phyloP scores from a whole-genome alignment of 2,329 filamentous ascomycete genomes.

The Herpotrichia juniperi region DNA sequence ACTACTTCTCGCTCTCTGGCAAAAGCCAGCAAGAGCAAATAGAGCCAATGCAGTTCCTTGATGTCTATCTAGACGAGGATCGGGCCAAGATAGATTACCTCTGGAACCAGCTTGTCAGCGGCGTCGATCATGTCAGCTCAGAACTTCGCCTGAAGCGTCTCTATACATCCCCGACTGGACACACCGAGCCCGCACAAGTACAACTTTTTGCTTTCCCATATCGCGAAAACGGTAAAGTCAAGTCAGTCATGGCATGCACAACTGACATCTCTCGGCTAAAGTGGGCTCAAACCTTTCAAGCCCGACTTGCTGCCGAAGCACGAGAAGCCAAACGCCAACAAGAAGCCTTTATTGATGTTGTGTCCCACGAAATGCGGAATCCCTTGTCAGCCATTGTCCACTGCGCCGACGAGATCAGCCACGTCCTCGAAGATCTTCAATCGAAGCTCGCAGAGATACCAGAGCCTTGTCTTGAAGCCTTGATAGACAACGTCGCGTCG shows the following conservation, averaged over 20 bases:
- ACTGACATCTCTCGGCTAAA: constrained; percentile 48
- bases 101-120: constrained; percentile 31
- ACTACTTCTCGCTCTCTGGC: constrained; percentile 39
- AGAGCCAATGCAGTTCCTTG: constrained; percentile 24
- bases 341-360: constrained; percentile 48
- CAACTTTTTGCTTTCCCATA: constrained; percentile 44
- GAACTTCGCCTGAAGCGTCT: constrained; percentile 38
- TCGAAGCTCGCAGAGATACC: constrained; percentile 28
- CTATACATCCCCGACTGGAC: constrained; percentile 37
- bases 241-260: constrained; percentile 45
- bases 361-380: constrained; percentile 54
- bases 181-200: constrained; percentile 36
- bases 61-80: constrained; percentile 37
- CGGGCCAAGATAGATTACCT: constrained; percentile 26
- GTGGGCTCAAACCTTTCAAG: constrained; percentile 47
- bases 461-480: constrained; percentile 26
- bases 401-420: constrained; percentile 51
- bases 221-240: constrained; percentile 34
- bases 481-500: constrained; percentile 40
- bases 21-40: constrained; percentile 21
- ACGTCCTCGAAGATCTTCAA: constrained; percentile 38
- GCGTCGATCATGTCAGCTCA: constrained; percentile 29
- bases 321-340: constrained; percentile 47
- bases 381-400: constrained; percentile 53
- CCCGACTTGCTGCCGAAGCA: constrained; percentile 43